Evolutionary conservation across 2,329 filamentous ascomycete species (phyloP), one percentile per base, ranked within the genome.

Genomic region (Calonectria henricotiae): DNA sequence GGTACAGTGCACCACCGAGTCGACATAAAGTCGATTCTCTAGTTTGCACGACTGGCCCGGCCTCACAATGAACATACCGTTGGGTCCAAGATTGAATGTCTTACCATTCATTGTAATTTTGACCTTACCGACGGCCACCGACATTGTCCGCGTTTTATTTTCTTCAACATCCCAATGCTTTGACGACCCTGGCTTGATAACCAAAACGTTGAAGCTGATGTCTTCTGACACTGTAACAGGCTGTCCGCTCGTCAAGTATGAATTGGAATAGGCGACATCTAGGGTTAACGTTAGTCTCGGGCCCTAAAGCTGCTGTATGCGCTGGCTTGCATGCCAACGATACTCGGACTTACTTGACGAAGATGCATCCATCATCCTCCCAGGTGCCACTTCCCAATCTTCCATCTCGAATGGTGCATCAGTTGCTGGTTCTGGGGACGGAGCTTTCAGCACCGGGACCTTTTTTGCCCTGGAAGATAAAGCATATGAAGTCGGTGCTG

Each of bases 341-440:
- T 11, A 46, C 4, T 12, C 17, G 25, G 15, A 80, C 84, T 72
- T 77, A 86, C 85, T 85, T 32, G 82, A 79, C 1, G 76, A 74
- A 1, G 76, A 67, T 4, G 77, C 70, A 39, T 82, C 79, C 9
- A 73, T 75, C 35, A 85, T 75, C 25, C 82, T 80, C 17, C 85
- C 85, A 1, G 85, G 85, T 0, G 85, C 84, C 54, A 85, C 71
- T 73, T 86, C 85, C 84, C 84, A 86, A 3, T 80, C 79, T 71
- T 86, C 84, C 79, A 85, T 83, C 62, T 84, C 77, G 6, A 82
- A 58, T 23, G 23, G 51, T 12, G 27, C 15, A 32, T 25, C 15
- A n/a, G 37, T 25, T 25, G 13, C 32, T 8, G 32, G 25, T 35
- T 39, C 39, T 1, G 17, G 17, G 2, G 62, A 41, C 30, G 37